Evolutionary conservation across 331 rosid genomes (phyloP), one percentile per base, ranked within the genome.

Genomic region (Spiraea crenata): DNA sequence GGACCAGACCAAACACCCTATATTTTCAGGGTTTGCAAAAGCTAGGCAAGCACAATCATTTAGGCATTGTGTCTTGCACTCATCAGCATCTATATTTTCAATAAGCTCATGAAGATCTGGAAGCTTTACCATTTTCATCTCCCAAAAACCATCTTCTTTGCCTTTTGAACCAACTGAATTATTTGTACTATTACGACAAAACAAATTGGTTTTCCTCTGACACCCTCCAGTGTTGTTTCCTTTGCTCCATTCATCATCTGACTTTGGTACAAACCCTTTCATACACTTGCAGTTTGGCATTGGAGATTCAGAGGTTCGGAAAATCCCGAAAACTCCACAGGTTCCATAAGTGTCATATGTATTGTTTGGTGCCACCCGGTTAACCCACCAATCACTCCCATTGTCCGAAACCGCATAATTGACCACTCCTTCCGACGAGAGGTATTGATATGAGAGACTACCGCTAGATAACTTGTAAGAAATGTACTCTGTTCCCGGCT

Each of bases 31-130:
- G 31, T 2, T 17, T 0, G 77, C 48, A 64, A 20, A 64, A 39
- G 77, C 77, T 8, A 52, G 1, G 57, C 71, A 74, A 64, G 77
- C 64, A 64, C 77, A 74, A 35, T 73, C n/a, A n/a, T n/a, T n/a
- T n/a, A n/a, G n/a, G n/a, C n/a, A n/a, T n/a, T n/a, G n/a, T n/a
- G n/a, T n/a, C n/a, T n/a, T n/a, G n/a, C n/a, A n/a, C n/a, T n/a
- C n/a, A n/a, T n/a, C n/a, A n/a, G n/a, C n/a, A n/a, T n/a, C n/a
- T n/a, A n/a, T n/a, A n/a, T n/a, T n/a, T n/a, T n/a, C n/a, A n/a
- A n/a, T n/a, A n/a, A n/a, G n/a, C n/a, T n/a, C n/a, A n/a, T n/a
- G n/a, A n/a, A n/a, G n/a, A n/a, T n/a, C n/a, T n/a, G n/a, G n/a
- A n/a, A n/a, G n/a, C n/a, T n/a, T n/a, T n/a, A n/a, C n/a, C n/a